Percentiles rank a stretch among this genome's conserved stretches.
phyloP scores from a whole-genome alignment of 106 monocot genomes.

The Acorus calamus region DNA sequence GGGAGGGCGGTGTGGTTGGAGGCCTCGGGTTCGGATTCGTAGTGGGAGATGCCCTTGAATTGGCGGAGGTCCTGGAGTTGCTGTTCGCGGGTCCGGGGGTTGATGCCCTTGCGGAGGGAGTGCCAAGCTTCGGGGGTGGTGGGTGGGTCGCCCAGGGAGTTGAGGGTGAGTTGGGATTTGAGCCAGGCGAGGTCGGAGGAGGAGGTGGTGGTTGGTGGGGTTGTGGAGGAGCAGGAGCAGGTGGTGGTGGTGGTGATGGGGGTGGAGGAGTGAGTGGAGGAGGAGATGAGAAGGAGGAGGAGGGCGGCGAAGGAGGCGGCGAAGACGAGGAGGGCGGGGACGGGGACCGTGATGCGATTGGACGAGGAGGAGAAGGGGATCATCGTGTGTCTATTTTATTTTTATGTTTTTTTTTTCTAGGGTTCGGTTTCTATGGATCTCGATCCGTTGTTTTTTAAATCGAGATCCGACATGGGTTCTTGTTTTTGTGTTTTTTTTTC shows the following conservation, averaged over 20 bases:
- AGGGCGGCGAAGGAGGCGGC: slow-evolving; percentile 19
- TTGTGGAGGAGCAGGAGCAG: not conserved
- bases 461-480: too few relatives aligned
- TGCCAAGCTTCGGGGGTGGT: slow-evolving; percentile 41
- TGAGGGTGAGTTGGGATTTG: slow-evolving; percentile 32
- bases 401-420: too few relatives aligned
- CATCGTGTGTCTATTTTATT: too few relatives aligned
- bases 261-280: slow-evolving; percentile 8
- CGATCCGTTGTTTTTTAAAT: too few relatives aligned
- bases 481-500: too few relatives aligned
- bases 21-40: slow-evolving; percentile 22
- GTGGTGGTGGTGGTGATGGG: not conserved
- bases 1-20: slow-evolving; percentile 55
- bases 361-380: not conserved
- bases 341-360: slow-evolving; percentile 20
- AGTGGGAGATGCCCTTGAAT: slow-evolving; percentile 84
- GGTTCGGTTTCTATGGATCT: too few relatives aligned
- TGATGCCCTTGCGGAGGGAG: slow-evolving; percentile 68
- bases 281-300: slow-evolving; percentile 19
- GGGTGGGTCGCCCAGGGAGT: slow-evolving; percentile 33
- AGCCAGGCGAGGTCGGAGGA: slow-evolving; percentile 49
- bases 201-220: slow-evolving; percentile 17
- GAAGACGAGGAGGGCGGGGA: slow-evolving; percentile 19
- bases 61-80: slow-evolving; percentile 46
- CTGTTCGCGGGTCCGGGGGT: slow-evolving; percentile 55